Conservation (phyloP, 2,329 filamentous ascomycete species). For the Hymenoscyphus occultus region DNA sequence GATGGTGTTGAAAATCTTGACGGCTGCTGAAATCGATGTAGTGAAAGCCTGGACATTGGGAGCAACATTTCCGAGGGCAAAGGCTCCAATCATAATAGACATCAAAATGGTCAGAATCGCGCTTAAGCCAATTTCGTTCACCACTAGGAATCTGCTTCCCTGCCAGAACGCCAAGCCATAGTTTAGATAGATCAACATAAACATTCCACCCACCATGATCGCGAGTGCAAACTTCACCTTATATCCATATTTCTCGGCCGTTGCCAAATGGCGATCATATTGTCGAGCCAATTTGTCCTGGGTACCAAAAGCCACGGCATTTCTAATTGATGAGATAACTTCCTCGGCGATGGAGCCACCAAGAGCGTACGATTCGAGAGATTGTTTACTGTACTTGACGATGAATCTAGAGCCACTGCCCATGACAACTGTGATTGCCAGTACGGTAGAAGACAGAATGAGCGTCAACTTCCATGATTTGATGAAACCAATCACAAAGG, state of each 20-base stretch:
- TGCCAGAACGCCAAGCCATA: conserved; percentile 89
- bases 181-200: conserved; percentile 80
- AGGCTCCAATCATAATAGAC: conserved; percentile 88
- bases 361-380: conserved; percentile 74
- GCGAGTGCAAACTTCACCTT: conserved; percentile 71
- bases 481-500: conserved; percentile 86
- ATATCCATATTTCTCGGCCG: conserved; percentile 73
- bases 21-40: conserved; percentile 75
- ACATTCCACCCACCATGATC: conserved; percentile 79
- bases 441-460: conserved; percentile 78
- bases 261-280: conserved; percentile 72
- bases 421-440: conserved; percentile 77
- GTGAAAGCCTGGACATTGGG: conserved; percentile 86
- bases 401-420: conserved; percentile 70
- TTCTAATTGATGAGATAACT: conserved; percentile 89
- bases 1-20: conserved; percentile 92
- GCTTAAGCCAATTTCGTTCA: conserved; percentile 62
- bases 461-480: conserved; percentile 92
- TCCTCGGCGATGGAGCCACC: conserved; percentile 91
- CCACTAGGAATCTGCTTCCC: conserved; percentile 71
- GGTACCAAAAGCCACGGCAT: conserved; percentile 88
- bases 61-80: conserved; percentile 82
- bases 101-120: conserved; percentile 82
- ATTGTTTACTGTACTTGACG: conserved; percentile 75
- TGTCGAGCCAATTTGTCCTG: conserved; percentile 86